A percentile compares a stretch with the other conserved stretches of the same genome.
These are phyloP conservation scores for Powellomyces hirtus DNA, from an alignment of 192 early-diverging fungal species.

Conservation along the genomic window DNA sequence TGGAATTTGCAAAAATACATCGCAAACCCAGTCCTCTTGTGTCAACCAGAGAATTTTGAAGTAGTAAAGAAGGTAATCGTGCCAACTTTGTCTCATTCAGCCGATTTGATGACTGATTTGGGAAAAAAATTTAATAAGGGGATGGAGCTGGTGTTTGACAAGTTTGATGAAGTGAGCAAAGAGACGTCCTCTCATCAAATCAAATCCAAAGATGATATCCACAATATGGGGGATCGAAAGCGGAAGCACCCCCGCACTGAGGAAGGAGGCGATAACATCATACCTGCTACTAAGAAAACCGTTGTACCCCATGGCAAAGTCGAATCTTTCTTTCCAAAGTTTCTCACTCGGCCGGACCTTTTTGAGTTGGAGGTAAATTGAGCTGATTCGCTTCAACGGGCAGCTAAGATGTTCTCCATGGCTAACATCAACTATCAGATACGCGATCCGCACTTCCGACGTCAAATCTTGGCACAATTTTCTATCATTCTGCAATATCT, in stretches of 20 bases:
- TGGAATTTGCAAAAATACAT: conserved; percentile 80
- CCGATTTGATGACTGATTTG: too few species aligned
- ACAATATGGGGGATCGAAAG: conserved; percentile 27
- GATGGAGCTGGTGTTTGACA: conserved; percentile 36
- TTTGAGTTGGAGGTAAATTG: conserved; percentile 71
- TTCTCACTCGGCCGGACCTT: conserved; percentile 67
- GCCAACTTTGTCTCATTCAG: too few species aligned
- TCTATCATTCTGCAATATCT: conserved; percentile 84
- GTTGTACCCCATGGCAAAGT: neutral
- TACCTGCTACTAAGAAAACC: neutral
- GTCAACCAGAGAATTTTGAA: conserved; percentile 38
- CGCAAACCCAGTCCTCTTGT: conserved; percentile 60
- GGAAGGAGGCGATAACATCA: neutral
- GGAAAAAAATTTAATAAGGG: conserved; percentile 12
- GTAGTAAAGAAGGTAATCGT: conserved; percentile 40
- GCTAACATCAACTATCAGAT: too few species aligned
- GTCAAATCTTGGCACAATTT: conserved; percentile 82
- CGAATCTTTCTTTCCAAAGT: conserved; percentile 68
- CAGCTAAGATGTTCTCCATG: too few species aligned
- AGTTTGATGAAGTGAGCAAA: conserved; percentile 35
- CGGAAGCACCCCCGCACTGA: conserved; percentile 25
- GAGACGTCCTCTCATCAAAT: conserved; percentile 1
- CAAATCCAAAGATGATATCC: conserved; percentile 8
- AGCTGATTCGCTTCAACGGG: too few species aligned
- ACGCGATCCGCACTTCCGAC: conserved; percentile 76